Evolutionary conservation across 192 early-diverging fungal genomes (phyloP), one percentile per base, ranked within the genome.

Genomic region (Entomortierella beljakovae): DNA sequence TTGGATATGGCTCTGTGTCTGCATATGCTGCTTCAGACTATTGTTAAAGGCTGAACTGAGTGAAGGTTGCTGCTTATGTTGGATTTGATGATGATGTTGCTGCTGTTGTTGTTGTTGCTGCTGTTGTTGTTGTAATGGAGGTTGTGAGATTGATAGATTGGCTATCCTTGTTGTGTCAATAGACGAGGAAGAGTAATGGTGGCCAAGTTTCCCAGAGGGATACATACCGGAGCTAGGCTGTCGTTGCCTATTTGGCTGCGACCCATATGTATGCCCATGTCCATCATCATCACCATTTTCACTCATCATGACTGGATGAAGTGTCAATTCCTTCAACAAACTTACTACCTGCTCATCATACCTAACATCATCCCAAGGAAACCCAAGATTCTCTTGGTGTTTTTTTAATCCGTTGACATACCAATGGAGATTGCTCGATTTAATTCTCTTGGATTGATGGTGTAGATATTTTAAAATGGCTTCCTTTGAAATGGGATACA

Each of bases 321-420:
- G 49, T 1, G 75, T 79, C 56, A 79, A 29, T 31, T 79, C 75
- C 51, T 70, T 79, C 8, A 79, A 31, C n/a, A 79, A 32, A 13
- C 75, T 51, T 3, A 79, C 75, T 20, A 79, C 75, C 46, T 79
- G 67, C 31, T 79, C 75, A 26, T 79, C 75, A 26, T 79, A 79
- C 5, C 75, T 66, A 22, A 79, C 75, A 32, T 79, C 75, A 40
- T 79, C 75, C 75, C 75, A 79, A 20, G 75, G 75, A 7, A 79
- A 79, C 0, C 75, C 75, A 1, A 79, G 55, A n/a, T 79, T 79
- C 51, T 79, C 75, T 50, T 79, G 75, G 18, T 79, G 75, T 26
- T 79, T 79, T 51, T 79, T 79, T 18, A 79, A 62, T 33, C 75
- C 75, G 13, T 79, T 79, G 16, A 79, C 75, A 35, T 79, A 79